Percentiles rank a stretch among this genome's conserved stretches.
phyloP scores from a whole-genome alignment of 2,329 filamentous ascomycete species.

The Knufia fluminis region DNA sequence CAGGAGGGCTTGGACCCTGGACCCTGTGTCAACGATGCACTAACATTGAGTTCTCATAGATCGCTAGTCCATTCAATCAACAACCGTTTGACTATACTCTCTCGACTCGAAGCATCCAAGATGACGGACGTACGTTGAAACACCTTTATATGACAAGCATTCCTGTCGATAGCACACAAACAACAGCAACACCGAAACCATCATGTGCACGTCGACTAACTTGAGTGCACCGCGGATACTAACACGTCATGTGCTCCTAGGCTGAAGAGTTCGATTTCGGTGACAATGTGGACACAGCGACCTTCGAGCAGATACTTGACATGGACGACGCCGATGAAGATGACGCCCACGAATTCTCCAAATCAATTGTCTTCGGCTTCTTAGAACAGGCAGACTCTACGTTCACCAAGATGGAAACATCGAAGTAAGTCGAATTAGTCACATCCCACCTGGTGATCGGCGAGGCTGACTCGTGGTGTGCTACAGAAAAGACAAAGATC shows the following conservation, averaged over 20 bases:
- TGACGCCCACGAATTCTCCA: slow-evolving; percentile 64
- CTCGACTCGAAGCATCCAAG: neutral
- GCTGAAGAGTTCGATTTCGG: slow-evolving; percentile 51
- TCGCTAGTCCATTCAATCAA: neutral
- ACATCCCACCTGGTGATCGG: neutral
- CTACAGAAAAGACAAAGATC: slow-evolving; percentile 55
- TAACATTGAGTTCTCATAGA: neutral
- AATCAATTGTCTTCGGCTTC: slow-evolving; percentile 80
- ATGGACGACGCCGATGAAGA: slow-evolving; percentile 91
- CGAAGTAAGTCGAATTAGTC: slow-evolving; percentile 28
- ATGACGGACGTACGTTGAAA: slow-evolving; percentile 4
- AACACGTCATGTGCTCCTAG: neutral
- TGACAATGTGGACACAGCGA: slow-evolving; percentile 66
- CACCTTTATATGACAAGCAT: neutral
- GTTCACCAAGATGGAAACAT: slow-evolving; percentile 72
- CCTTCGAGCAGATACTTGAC: slow-evolving; percentile 92
- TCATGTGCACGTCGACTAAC: neutral
- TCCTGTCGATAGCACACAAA: neutral
- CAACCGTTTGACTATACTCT: neutral
- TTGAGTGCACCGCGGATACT: neutral
- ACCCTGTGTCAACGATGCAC: neutral
- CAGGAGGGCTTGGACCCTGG: neutral
- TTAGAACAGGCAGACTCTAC: slow-evolving; percentile 84
- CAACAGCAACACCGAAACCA: neutral
- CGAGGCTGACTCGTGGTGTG: slow-evolving; percentile 12